These are phyloP conservation scores for Petunia hybrid DNA, from an alignment of 305 asterid species.

Conservation along the genomic window DNA sequence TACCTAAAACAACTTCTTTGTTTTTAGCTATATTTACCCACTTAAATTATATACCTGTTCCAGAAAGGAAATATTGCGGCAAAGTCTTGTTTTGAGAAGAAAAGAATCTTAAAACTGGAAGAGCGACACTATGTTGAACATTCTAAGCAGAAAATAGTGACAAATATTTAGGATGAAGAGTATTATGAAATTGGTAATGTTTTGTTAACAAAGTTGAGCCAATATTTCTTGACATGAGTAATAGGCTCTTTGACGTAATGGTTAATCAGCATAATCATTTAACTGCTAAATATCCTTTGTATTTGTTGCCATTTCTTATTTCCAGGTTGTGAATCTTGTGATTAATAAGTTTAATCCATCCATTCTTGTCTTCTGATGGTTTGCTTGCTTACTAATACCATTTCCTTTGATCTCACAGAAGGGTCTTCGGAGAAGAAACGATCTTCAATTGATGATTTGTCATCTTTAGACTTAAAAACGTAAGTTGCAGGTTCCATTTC, in stretches of 20 bases:
- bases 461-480: slow-evolving; percentile 89
- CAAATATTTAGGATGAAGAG: not conserved
- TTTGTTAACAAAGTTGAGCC: not conserved
- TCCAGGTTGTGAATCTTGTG: slow-evolving; percentile 9
- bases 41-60: slow-evolving; percentile 7
- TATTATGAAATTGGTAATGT: not conserved
- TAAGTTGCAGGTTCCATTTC: slow-evolving; percentile 52
- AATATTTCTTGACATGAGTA: not conserved
- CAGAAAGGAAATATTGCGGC: not conserved
- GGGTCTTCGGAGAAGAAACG: slow-evolving; percentile 72
- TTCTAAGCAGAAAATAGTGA: not conserved
- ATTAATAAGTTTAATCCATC: not conserved
- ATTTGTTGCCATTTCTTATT: not conserved
- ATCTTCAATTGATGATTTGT: slow-evolving; percentile 66
- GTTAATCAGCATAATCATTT: not conserved
- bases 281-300: slow-evolving; percentile 25
- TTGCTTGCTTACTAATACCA: slow-evolving; percentile 21
- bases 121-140: not conserved
- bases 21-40: not conserved
- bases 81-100: not conserved
- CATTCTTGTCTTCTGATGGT: slow-evolving; percentile 24
- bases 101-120: not conserved
- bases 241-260: not conserved
- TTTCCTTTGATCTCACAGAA: slow-evolving; percentile 44
- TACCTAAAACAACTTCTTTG: not conserved